These are phyloP conservation scores for Backusella luteola DNA, from an alignment of 192 early-diverging fungal genomes.

Conservation along the genomic window DNA sequence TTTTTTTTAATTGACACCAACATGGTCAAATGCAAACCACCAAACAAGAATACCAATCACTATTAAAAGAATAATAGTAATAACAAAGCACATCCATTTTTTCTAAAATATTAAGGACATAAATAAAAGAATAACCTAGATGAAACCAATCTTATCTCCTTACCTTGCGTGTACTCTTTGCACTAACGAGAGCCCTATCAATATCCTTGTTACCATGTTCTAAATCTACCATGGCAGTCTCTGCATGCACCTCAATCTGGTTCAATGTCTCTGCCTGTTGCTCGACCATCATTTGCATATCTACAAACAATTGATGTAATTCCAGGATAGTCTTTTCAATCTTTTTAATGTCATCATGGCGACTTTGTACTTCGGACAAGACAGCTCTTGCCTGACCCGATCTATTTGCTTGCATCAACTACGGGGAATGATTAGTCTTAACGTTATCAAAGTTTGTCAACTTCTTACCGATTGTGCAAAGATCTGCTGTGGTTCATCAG, in stretches of 20 bases:
- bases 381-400: slow-evolving; percentile 80
- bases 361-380: slow-evolving; percentile 77
- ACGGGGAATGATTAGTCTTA: not conserved
- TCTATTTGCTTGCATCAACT: slow-evolving; percentile 74
- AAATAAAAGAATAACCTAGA: not conserved
- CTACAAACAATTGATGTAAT: slow-evolving; percentile 85
- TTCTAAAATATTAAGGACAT: slow-evolving; percentile 20
- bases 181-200: slow-evolving; percentile 51
- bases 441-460: not conserved
- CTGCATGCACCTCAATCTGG: slow-evolving; percentile 66
- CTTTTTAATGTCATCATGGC: slow-evolving; percentile 83
- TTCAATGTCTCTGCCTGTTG: slow-evolving; percentile 73
- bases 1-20: slow-evolving; percentile 24
- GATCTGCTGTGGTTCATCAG: slow-evolving; percentile 68
- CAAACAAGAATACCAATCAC: slow-evolving; percentile 29
- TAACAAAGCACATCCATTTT: slow-evolving; percentile 37
- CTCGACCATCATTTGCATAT: slow-evolving; percentile 82
- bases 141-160: not conserved
- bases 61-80: slow-evolving; percentile 33
- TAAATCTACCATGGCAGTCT: slow-evolving; percentile 58
- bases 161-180: slow-evolving; percentile 39
- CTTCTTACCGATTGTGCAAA: slow-evolving; percentile 78
- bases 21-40: slow-evolving; percentile 38
- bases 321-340: slow-evolving; percentile 88
- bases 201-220: slow-evolving; percentile 68